Percentiles rank a stretch among this genome's conserved stretches.
phyloP scores from a whole-genome alignment of 352 stramenopile genomes.

The Globisporangium cederbergense region DNA sequence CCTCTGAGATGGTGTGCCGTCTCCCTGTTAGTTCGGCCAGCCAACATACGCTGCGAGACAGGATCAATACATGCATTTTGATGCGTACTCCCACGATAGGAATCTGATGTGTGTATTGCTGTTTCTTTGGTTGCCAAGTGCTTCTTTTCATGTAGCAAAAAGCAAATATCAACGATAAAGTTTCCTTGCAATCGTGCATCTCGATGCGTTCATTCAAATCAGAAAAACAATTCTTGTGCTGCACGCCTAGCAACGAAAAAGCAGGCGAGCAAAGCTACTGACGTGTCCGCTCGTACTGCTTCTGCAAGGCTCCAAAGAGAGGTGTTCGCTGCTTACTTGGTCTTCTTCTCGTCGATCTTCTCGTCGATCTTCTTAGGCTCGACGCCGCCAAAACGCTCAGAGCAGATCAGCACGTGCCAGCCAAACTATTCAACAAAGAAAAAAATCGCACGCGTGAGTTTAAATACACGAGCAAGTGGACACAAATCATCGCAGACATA shows the following conservation, averaged over 20 bases:
- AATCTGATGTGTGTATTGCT: not conserved
- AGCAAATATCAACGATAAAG: not conserved
- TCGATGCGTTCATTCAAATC: not conserved
- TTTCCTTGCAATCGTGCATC: not conserved
- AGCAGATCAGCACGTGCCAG: slow-evolving; percentile 75
- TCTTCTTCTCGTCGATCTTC: slow-evolving; percentile 37
- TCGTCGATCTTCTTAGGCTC: slow-evolving; percentile 36
- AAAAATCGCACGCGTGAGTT: not conserved
- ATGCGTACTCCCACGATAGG: not conserved
- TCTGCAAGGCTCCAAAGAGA: not conserved
- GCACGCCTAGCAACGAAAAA: not conserved
- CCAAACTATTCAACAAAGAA: slow-evolving; percentile 45
- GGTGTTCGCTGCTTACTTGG: slow-evolving; percentile 5
- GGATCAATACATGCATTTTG: not conserved
- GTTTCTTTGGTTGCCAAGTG: not conserved
- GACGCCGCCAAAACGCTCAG: slow-evolving; percentile 40
- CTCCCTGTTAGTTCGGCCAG: not conserved
- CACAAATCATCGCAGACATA: slow-evolving; percentile 25
- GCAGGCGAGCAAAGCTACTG: not conserved
- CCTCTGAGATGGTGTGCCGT: not conserved
- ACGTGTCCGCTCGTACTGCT: not conserved
- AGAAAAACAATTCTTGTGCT: not conserved
- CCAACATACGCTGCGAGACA: not conserved
- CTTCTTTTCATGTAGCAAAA: not conserved
- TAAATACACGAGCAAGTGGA: slow-evolving; percentile 2